Conservation (phyloP, 257 asterid species). For the Jaltomata sinuosa region DNA sequence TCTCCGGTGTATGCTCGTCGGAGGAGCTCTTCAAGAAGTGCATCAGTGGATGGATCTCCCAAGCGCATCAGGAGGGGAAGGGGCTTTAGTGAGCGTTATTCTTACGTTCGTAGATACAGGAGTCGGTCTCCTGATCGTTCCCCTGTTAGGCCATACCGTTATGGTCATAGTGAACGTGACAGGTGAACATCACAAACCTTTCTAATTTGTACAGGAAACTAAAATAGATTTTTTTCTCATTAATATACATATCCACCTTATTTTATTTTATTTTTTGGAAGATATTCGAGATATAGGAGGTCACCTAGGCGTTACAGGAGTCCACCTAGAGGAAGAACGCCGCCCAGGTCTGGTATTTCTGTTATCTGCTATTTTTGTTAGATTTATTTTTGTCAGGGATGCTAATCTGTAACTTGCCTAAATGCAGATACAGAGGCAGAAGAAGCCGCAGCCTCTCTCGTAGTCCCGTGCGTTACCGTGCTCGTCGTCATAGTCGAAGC, state of each 20-base stretch:
- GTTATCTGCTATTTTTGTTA: background rate
- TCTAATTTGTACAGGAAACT: background rate
- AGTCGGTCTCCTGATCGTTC: constrained; percentile 92
- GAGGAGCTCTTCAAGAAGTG: constrained; percentile 87
- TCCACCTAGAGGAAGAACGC: constrained; percentile 90
- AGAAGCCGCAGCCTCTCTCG: constrained; percentile 66
- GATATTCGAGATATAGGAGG: constrained; percentile 77
- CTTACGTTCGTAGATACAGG: constrained; percentile 70
- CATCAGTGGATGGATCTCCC: constrained; percentile 78
- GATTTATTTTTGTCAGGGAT: background rate
- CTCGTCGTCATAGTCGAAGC: constrained; percentile 61
- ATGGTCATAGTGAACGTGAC: constrained; percentile 73
- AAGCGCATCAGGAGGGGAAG: constrained; percentile 90
- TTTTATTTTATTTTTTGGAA: no score
- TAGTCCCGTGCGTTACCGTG: constrained; percentile 79
- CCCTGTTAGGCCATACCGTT: constrained; percentile 73
- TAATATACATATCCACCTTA: no score
- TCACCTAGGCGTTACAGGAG: constrained; percentile 95
- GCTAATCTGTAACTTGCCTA: background rate
- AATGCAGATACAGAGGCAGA: constrained; percentile 69
- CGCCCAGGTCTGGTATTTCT: constrained; percentile 56
- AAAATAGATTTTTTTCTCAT: background rate
- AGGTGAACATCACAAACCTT: constrained; percentile 31
- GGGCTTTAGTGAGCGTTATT: constrained; percentile 91
- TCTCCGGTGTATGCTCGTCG: constrained; percentile 63